Evolutionary conservation across 2,329 filamentous ascomycete species (phyloP), one percentile per base, ranked within the genome.

Genomic region (Aspergillus phoenicis): DNA sequence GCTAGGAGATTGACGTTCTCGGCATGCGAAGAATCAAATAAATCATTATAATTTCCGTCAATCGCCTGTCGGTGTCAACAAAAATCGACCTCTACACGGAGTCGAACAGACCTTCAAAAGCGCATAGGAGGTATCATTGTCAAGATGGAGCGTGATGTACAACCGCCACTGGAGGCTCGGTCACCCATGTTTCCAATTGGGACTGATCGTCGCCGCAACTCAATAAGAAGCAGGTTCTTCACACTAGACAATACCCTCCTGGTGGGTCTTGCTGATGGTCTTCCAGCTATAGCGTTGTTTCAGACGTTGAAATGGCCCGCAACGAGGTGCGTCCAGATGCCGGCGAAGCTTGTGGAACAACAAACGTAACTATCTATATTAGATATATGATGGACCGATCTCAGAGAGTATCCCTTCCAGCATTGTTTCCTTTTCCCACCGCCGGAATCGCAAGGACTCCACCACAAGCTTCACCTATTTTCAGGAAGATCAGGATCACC

Each of bases 271-370:
- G 45, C 70, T 75, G 51, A 76, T 57, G 20, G 33, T 45, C 28
- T 8, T 57, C 5, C 65, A 84, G 81, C 67, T 77, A 88, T 38
- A 96, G 91, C 77, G 89, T 97, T 68, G 89, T 97, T 69, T 92
- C 92, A 67, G 92, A 97, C 77, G 93, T 98, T n/a, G 94, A 97
- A 75, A 98, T 99, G 95, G 94, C 95, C 20, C 92, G 96, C 55
- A 91, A 97, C 75, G 94, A 98, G 85, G 91, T 95, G 73, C 57
- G 78, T 70, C 60, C 26, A 49, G 24, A n/a, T 28, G 24, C 17
- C 6, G 20, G 4, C 26, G n/a, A 36, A 20, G 39, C 10, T 10
- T 30, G 8, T 20, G 15, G 53, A 30, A 45, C 28, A 43, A 22
- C 7, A 7, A 22, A 39, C 41, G 11, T 62, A 56, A 62, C 58